A percentile compares a stretch with the other conserved stretches of the same genome.
These are phyloP conservation scores for Ammopiptanthus mongolicus DNA, from an alignment of 306 rosid genomes.

Conservation along the genomic window DNA sequence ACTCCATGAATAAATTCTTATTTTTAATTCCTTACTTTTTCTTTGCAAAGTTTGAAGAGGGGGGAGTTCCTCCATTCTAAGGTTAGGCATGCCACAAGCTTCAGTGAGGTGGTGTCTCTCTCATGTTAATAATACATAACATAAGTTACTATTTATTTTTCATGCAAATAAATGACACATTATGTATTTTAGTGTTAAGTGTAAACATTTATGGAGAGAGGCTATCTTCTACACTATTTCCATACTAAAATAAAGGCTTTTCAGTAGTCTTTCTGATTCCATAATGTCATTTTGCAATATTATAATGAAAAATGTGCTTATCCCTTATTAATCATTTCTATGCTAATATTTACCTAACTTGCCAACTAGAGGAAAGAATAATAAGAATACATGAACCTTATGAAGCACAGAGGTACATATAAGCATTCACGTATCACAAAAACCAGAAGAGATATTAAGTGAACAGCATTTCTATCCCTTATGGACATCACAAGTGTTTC, in stretches of 20 bases:
- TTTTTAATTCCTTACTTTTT: neutral
- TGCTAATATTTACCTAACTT: slow-evolving; percentile 1
- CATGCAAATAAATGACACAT: neutral
- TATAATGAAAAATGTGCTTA: neutral
- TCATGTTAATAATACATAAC: neutral
- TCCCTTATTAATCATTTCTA: neutral
- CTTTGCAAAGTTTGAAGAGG: too few relatives aligned
- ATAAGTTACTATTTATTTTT: neutral
- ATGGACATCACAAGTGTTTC: neutral
- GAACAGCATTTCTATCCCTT: slow-evolving; percentile 20
- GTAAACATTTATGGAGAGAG: neutral
- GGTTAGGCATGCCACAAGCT: too few relatives aligned
- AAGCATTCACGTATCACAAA: slow-evolving; percentile 1
- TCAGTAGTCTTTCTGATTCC: neutral
- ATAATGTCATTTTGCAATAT: neutral
- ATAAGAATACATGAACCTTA: neutral
- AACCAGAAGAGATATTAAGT: neutral
- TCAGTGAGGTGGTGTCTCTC: too few relatives aligned
- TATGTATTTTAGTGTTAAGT: neutral
- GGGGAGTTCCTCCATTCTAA: too few relatives aligned
- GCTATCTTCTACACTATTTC: neutral
- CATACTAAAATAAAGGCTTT: neutral
- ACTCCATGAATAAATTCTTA: slow-evolving; percentile 4
- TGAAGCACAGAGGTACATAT: neutral
- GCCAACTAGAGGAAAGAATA: neutral